Conservation (phyloP, 1,284 basidiomycete species). For the Lignosus rhinocerotis region DNA sequence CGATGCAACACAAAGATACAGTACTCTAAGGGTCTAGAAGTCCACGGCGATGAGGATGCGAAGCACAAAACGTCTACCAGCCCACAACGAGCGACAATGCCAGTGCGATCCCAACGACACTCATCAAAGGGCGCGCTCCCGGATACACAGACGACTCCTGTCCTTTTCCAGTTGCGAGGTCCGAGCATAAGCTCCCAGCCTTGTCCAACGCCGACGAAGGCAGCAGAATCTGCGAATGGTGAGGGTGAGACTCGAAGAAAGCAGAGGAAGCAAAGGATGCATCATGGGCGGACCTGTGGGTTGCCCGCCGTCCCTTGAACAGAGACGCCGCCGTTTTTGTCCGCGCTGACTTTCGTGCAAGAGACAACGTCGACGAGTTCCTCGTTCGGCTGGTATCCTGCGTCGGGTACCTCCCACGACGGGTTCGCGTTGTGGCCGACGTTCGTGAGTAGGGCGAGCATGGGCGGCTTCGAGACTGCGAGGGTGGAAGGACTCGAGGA, state of each 20-base stretch:
- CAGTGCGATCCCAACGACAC: too few relatives aligned
- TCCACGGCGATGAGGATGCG: too few relatives aligned
- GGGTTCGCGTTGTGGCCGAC: conserved; percentile 43
- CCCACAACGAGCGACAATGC: too few relatives aligned
- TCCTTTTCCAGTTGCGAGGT: conserved; percentile 10
- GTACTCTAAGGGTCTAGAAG: too few relatives aligned
- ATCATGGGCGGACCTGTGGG: conserved; percentile 39
- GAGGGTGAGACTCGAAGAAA: neutral
- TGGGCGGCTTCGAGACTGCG: conserved; percentile 62
- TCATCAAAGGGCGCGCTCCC: too few relatives aligned
- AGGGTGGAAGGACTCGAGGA: conserved; percentile 46
- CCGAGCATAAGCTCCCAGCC: conserved; percentile 19
- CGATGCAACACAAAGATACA: too few relatives aligned
- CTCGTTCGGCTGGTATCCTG: conserved; percentile 47
- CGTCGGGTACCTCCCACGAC: conserved; percentile 47
- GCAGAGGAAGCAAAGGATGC: too few relatives aligned
- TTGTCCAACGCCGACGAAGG: conserved; percentile 26
- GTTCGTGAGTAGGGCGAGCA: conserved; percentile 72
- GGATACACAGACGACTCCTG: conserved; percentile 17
- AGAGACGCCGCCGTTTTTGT: conserved; percentile 45
- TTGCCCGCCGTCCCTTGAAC: conserved; percentile 38
- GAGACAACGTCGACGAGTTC: conserved; percentile 62
- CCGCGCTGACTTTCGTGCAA: conserved; percentile 49
- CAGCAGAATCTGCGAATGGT: conserved; percentile 22
- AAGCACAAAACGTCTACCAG: too few relatives aligned